Conservation (phyloP, 1,284 basidiomycete species). For the Sporisorium scitamineum region DNA sequence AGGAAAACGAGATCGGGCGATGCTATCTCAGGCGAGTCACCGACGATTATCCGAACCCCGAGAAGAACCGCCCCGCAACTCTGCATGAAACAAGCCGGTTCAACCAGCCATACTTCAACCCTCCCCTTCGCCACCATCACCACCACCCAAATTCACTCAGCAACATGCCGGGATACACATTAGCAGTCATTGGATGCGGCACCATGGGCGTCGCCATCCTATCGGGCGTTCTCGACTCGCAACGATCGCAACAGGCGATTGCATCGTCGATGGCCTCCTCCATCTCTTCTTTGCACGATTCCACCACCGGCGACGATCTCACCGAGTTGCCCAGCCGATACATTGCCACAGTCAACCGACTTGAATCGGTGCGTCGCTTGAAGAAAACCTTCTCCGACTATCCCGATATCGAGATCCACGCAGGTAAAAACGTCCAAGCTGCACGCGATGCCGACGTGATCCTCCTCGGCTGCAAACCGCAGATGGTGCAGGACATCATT, state of each 20-base stretch:
- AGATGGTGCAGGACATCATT: constrained; percentile 83
- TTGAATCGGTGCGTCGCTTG: constrained; percentile 81
- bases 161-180: constrained; percentile 55
- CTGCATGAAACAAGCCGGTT: constrained; percentile 10
- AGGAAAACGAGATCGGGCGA: constrained; percentile 18
- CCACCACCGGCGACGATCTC: constrained; percentile 44
- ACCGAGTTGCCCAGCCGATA: constrained; percentile 79
- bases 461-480: constrained; percentile 80
- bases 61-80: constrained; percentile 13
- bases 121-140: background rate
- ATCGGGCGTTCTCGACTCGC: constrained; percentile 80
- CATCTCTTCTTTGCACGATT: constrained; percentile 35
- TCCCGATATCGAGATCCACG: constrained; percentile 76
- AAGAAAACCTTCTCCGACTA: constrained; percentile 74
- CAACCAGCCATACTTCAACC: background rate
- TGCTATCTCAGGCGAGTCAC: constrained; percentile 15
- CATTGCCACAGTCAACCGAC: constrained; percentile 86
- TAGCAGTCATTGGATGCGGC: constrained; percentile 76
- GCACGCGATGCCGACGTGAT: constrained; percentile 84
- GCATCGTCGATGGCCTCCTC: constrained; percentile 36
- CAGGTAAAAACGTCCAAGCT: constrained; percentile 79
- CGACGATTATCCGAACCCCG: constrained; percentile 18
- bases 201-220: constrained; percentile 98
- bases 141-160: background rate
- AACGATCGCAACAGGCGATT: constrained; percentile 28